Percentiles rank a stretch among this genome's conserved stretches.
These are phyloP conservation scores for Yarrowia sp. DNA, from an alignment of 805 yeast genomes.

Conservation along the genomic window DNA sequence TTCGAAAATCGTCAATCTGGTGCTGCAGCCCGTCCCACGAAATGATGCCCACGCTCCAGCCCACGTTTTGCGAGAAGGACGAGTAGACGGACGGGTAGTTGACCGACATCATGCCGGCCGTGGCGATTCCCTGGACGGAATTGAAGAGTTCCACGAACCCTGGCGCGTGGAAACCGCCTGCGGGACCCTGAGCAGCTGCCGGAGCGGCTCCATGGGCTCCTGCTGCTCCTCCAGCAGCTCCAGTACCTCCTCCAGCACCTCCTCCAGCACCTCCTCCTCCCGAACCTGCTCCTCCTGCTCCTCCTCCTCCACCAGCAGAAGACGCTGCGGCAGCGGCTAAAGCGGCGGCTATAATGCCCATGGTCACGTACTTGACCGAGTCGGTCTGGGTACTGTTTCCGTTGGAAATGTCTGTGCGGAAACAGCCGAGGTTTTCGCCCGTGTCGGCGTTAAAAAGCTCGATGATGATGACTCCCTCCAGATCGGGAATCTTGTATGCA, in stretches of 20 bases:
- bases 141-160: constrained; percentile 35
- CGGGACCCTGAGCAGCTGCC: constrained; percentile 21
- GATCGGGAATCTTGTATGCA: constrained; percentile 39
- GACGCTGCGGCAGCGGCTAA: constrained; percentile 28
- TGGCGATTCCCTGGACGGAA: constrained; percentile 37
- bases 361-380: constrained; percentile 34
- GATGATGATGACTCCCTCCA: constrained; percentile 36
- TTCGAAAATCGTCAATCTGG: constrained; percentile 35
- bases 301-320: constrained; percentile 26
- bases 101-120: constrained; percentile 37
- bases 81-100: constrained; percentile 36
- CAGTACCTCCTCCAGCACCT: not conserved
- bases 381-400: constrained; percentile 35
- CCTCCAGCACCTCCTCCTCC: constrained; percentile 4
- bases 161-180: constrained; percentile 31
- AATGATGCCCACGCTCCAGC: constrained; percentile 37
- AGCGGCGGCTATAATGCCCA: constrained; percentile 37
- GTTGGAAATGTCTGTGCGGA: constrained; percentile 34
- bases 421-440: constrained; percentile 33
- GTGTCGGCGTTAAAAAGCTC: constrained; percentile 29
- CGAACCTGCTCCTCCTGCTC: constrained; percentile 17
- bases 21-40: constrained; percentile 36
- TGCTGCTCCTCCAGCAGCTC: not conserved
- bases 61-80: constrained; percentile 36
- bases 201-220: constrained; percentile 16